A percentile compares a stretch with the other conserved stretches of the same genome.
phyloP scores from a whole-genome alignment of 2,329 filamentous ascomycete genomes.

The Blastomyces gilchristii region DNA sequence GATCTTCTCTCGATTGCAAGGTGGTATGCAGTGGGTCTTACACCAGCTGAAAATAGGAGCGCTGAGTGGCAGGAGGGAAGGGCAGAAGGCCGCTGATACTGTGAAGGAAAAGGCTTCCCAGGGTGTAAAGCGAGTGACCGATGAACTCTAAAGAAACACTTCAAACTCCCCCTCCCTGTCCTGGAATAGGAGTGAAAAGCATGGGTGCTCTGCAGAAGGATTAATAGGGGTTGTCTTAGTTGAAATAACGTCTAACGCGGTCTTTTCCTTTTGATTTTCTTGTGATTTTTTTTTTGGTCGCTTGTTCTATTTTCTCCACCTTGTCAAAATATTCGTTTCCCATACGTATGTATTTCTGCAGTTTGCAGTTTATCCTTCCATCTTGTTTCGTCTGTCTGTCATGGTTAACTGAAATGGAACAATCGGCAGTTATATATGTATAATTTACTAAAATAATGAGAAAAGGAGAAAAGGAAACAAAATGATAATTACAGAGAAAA shows the following conservation, averaged over 20 bases:
- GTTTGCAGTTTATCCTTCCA: not conserved
- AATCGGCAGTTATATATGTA: not conserved
- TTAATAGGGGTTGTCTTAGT: not conserved
- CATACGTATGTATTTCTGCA: not conserved
- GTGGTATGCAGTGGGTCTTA: slow-evolving; percentile 38
- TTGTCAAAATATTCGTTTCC: not conserved
- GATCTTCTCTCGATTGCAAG: slow-evolving; percentile 52
- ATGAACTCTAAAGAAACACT: not conserved
- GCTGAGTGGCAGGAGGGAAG: slow-evolving; percentile 38
- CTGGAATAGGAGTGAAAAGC: not conserved
- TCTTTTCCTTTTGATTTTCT: not conserved
- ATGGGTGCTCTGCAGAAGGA: not conserved
- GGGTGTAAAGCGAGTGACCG: not conserved
- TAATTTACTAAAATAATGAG: not conserved
- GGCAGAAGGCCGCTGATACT: slow-evolving; percentile 40
- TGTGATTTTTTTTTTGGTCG: not conserved
- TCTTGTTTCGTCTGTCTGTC: not conserved
- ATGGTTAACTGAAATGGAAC: not conserved
- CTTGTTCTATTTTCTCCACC: not conserved
- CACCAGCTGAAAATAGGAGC: slow-evolving; percentile 42
- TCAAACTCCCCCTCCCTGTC: not conserved
- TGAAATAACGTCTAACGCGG: not conserved
- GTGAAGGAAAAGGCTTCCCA: slow-evolving; percentile 30
- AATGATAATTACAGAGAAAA: not conserved
- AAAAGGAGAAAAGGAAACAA: not conserved